Evolutionary conservation across 768 basidiomycete species (phyloP).

Genomic region (Rhizopogon sp.): DNA sequence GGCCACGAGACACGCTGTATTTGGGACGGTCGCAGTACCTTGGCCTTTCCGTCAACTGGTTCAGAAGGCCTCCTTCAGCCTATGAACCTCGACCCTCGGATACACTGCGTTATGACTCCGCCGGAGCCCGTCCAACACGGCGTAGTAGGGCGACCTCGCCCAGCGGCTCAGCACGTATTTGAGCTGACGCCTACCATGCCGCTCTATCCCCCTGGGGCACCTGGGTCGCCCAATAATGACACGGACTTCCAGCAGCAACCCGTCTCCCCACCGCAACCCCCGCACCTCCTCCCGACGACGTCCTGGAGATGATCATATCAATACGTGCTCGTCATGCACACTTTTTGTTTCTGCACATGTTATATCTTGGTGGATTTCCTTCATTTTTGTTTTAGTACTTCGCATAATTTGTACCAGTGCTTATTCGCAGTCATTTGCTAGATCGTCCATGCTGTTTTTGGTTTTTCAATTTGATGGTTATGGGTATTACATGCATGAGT

Average conservation of each 20-base stretch:
- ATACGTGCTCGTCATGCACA: not conserved
- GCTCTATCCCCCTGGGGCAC: constrained; percentile 35
- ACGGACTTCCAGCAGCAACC: constrained; percentile 46
- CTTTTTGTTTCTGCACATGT: not conserved
- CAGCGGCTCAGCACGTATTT: constrained; percentile 68
- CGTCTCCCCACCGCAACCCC: constrained; percentile 53
- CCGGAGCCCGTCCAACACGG: constrained; percentile 34
- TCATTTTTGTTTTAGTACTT: constrained; percentile 1
- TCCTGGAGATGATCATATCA: constrained; percentile 14
- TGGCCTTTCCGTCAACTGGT: constrained; percentile 18
- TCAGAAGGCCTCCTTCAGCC: constrained; percentile 31
- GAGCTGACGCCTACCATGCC: constrained; percentile 54
- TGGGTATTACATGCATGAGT: too few species aligned
- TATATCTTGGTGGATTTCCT: not conserved
- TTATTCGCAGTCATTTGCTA: not conserved
- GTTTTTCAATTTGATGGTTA: too few species aligned
- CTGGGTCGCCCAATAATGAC: constrained; percentile 49
- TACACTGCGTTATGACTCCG: constrained; percentile 83
- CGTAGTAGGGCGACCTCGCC: constrained; percentile 35
- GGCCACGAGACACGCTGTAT: constrained; percentile 81
- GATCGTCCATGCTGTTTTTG: not conserved
- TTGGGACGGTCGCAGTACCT: constrained; percentile 76
- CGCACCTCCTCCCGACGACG: constrained; percentile 32
- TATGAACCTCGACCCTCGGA: constrained; percentile 71
- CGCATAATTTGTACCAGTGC: constrained; percentile 4